phyloP scores from a whole-genome alignment of 352 stramenopile species.

The Phytophthora podocarpi region DNA sequence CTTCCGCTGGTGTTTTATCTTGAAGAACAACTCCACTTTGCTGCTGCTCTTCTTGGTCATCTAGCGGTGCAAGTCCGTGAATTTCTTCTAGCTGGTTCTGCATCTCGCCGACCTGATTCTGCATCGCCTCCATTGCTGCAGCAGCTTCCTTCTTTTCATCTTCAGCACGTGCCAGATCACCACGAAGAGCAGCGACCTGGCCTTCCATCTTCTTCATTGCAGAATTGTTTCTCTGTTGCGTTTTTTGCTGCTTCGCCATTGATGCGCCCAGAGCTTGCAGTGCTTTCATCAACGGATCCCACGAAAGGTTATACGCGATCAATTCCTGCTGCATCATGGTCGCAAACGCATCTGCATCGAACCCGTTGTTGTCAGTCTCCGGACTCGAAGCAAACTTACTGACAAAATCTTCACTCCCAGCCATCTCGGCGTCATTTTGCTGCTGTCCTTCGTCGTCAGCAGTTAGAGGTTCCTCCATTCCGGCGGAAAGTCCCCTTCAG shows the following conservation, averaged over 20 bases:
- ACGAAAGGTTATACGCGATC: slow-evolving; percentile 74
- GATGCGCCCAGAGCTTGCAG: slow-evolving; percentile 60
- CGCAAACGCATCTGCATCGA: slow-evolving; percentile 57
- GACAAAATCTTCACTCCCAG: neutral
- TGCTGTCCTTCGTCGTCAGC: slow-evolving; percentile 27
- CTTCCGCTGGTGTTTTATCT: slow-evolving; percentile 3
- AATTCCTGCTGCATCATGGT: slow-evolving; percentile 69
- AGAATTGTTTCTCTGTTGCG: slow-evolving; percentile 39
- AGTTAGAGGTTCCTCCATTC: slow-evolving; percentile 28
- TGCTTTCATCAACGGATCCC: slow-evolving; percentile 72
- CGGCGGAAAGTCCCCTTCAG: neutral
- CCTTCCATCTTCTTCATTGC: slow-evolving; percentile 61
- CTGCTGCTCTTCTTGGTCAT: slow-evolving; percentile 25
- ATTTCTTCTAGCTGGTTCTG: slow-evolving; percentile 48
- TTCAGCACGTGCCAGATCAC: slow-evolving; percentile 48
- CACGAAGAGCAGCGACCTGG: slow-evolving; percentile 48
- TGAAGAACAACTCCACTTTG: slow-evolving; percentile 2
- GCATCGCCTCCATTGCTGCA: slow-evolving; percentile 49
- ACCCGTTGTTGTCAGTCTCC: slow-evolving; percentile 30
- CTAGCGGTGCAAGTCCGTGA: slow-evolving; percentile 15
- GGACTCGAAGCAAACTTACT: slow-evolving; percentile 1
- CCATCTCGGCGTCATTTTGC: slow-evolving; percentile 8
- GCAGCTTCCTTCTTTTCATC: slow-evolving; percentile 61
- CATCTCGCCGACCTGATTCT: slow-evolving; percentile 54
- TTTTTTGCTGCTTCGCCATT: slow-evolving; percentile 59